Evolutionary conservation across 306 rosid species (phyloP), one percentile per base, ranked within the genome.

Genomic region (Coriaria nepalensis): DNA sequence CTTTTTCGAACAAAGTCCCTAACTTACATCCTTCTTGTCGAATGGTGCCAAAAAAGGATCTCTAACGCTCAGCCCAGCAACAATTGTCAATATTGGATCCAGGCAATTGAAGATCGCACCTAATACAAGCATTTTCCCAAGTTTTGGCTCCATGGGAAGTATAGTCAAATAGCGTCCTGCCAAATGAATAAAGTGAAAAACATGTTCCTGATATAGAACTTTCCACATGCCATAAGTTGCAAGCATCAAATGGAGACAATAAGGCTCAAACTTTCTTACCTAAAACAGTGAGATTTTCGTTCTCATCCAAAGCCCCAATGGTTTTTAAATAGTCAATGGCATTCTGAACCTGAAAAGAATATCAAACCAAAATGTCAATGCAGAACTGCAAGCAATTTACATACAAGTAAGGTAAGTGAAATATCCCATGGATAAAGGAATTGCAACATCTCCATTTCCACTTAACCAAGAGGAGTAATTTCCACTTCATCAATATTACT

Each of bases 61-160:
- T 59, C 98, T 79, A 58, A 85, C 96, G 56, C 98, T 92, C 33
- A 85, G 87, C 45, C 98, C 94, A 66, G 93, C 80, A 65, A 79
- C 96, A 61, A 92, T 51, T 55, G 94, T 85, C 75, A 85, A 67
- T 60, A 92, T 63, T 40, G 98, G 98, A 72, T 85, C 98, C 65
- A 92, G 77, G 66, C 96, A 92, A 59, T 82, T 85, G 61, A 92
- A 78, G 61, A 79, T 75, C 41, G 93, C 67, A 38, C 96, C 98
- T 56, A 82, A 52, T 49, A 92, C 69, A 61, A 85, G 95, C 94
- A 92, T 85, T 69, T 92, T 85, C 55, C 94, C 98, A 50, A 85
- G 93, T 71, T 92, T 92, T 68, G 98, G 98, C 63, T 85, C 98
- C 94, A 85, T 72, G 6, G 98, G 96, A 72, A 92, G 93, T 85